A percentile compares a stretch with the other conserved stretches of the same genome.
These are phyloP conservation scores for Dendrobium officinale DNA, from an alignment of 106 monocot species.

Conservation along the genomic window DNA sequence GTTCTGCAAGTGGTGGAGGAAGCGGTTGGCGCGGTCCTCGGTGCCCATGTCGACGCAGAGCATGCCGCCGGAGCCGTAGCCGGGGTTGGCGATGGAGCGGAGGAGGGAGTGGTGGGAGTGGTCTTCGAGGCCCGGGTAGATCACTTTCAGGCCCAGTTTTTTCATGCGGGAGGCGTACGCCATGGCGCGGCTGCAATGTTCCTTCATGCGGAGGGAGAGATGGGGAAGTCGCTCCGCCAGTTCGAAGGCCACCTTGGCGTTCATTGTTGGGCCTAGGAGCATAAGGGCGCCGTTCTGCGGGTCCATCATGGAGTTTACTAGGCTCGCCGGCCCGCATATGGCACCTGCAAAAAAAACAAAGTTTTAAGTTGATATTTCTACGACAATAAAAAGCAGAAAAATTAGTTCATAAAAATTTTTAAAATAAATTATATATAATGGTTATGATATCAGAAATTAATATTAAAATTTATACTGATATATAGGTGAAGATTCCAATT, in stretches of 20 bases:
- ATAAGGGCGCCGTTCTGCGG: slow-evolving; percentile 73
- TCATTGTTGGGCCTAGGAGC: slow-evolving; percentile 92
- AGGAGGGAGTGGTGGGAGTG: slow-evolving; percentile 78
- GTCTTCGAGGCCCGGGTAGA: slow-evolving; percentile 82
- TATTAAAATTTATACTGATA: too few species aligned
- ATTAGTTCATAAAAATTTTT: too few species aligned
- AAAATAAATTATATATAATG: too few species aligned
- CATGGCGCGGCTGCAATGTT: slow-evolving; percentile 67
- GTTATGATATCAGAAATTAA: too few species aligned
- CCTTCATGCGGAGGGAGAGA: slow-evolving; percentile 86
- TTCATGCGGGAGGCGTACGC: slow-evolving; percentile 65
- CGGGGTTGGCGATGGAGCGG: slow-evolving; percentile 58
- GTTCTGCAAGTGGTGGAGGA: slow-evolving; percentile 95
- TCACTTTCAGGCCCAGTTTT: slow-evolving; percentile 57
- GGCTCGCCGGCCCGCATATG: slow-evolving; percentile 70
- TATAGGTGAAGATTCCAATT: too few species aligned
- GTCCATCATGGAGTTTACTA: slow-evolving; percentile 95
- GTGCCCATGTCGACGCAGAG: slow-evolving; percentile 94
- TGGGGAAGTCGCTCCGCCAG: slow-evolving; percentile 85
- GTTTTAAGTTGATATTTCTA: too few species aligned
- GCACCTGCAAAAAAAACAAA: slow-evolving; percentile 38
- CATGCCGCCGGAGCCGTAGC: slow-evolving; percentile 92
- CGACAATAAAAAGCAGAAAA: neutral
- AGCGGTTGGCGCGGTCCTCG: slow-evolving; percentile 67
- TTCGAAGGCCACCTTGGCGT: slow-evolving; percentile 93